A percentile compares a stretch with the other conserved stretches of the same genome.
Evolutionary conservation across 1,284 basidiomycete species (phyloP).

Genomic region (Puccinia novopanici): DNA sequence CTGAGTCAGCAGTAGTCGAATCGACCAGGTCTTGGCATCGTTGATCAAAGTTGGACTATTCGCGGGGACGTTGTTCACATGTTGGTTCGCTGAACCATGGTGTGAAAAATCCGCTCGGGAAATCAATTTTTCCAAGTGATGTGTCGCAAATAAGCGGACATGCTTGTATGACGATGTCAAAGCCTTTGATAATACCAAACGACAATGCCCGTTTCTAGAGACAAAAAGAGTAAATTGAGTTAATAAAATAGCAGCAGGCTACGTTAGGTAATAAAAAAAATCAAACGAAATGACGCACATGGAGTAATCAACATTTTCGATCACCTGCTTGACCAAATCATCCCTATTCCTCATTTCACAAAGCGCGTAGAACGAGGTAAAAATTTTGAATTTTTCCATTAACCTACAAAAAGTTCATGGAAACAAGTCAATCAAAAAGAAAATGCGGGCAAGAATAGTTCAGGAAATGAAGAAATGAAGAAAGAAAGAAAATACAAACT

Average conservation of each 20-base stretch:
- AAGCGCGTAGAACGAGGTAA: conserved; percentile 90
- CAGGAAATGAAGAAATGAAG: neutral
- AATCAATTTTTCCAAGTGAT: conserved; percentile 75
- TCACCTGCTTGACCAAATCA: conserved; percentile 84
- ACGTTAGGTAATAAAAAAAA: neutral
- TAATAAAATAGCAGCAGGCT: neutral
- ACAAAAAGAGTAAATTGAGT: conserved; percentile 23
- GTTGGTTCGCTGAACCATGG: conserved; percentile 58
- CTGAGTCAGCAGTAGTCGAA: conserved; percentile 79
- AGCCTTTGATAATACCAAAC: conserved; percentile 87
- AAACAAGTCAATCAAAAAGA: neutral
- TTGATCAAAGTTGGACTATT: neutral
- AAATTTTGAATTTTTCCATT: conserved; percentile 86
- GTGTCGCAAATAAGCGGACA: conserved; percentile 83
- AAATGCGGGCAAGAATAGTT: too few relatives aligned
- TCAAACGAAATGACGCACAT: conserved; percentile 66
- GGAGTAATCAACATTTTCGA: conserved; percentile 87
- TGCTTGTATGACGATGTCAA: conserved; percentile 78
- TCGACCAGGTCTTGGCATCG: conserved; percentile 54
- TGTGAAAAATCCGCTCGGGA: conserved; percentile 64
- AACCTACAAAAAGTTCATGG: conserved; percentile 64
- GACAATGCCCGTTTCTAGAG: conserved; percentile 82
- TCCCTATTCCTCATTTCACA: conserved; percentile 86
- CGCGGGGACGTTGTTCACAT: conserved; percentile 27
- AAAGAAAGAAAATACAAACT: conserved; percentile 64